phyloP scores from a whole-genome alignment of 2,329 filamentous ascomycete species.

The Aureobasidium namibiae region DNA sequence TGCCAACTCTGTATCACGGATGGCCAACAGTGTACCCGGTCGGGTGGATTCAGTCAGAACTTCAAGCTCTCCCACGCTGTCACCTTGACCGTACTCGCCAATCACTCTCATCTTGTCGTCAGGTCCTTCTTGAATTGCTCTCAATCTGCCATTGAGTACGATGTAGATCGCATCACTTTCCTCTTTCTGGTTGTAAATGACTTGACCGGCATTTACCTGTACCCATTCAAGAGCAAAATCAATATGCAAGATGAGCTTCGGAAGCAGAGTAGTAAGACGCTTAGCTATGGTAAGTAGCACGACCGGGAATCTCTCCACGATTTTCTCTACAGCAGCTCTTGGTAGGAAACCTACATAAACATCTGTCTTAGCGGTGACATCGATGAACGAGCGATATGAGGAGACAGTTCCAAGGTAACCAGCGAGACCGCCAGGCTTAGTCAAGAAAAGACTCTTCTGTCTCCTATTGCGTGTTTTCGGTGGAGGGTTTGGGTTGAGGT shows the following conservation, averaged over 20 bases:
- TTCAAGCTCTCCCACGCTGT: slow-evolving; percentile 94
- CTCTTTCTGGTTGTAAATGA: slow-evolving; percentile 87
- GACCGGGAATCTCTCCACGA: slow-evolving; percentile 87
- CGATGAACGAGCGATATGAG: slow-evolving; percentile 90
- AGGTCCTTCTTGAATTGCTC: slow-evolving; percentile 73
- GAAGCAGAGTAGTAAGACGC: slow-evolving; percentile 78
- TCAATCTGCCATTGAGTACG: slow-evolving; percentile 83
- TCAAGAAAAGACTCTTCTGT: slow-evolving; percentile 67
- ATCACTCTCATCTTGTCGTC: slow-evolving; percentile 77
- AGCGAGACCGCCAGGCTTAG: slow-evolving; percentile 88
- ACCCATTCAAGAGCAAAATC: slow-evolving; percentile 98
- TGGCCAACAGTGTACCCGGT: slow-evolving; percentile 88
- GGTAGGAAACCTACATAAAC: slow-evolving; percentile 96
- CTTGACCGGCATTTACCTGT: slow-evolving; percentile 88
- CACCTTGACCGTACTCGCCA: slow-evolving; percentile 91
- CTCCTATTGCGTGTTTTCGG: slow-evolving; percentile 15
- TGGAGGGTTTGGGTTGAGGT: slow-evolving; percentile 9
- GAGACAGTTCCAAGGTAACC: slow-evolving; percentile 93
- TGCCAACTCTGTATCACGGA: slow-evolving; percentile 90
- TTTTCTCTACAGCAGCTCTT: slow-evolving; percentile 73
- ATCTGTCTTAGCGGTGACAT: slow-evolving; percentile 94
- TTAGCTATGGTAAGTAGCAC: slow-evolving; percentile 95
- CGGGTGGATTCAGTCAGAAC: slow-evolving; percentile 89
- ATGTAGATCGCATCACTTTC: slow-evolving; percentile 98
- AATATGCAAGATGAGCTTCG: slow-evolving; percentile 85